Evolutionary conservation across 1,139 yeast genomes (phyloP).

Genomic region (Hyphopichia fennica): DNA sequence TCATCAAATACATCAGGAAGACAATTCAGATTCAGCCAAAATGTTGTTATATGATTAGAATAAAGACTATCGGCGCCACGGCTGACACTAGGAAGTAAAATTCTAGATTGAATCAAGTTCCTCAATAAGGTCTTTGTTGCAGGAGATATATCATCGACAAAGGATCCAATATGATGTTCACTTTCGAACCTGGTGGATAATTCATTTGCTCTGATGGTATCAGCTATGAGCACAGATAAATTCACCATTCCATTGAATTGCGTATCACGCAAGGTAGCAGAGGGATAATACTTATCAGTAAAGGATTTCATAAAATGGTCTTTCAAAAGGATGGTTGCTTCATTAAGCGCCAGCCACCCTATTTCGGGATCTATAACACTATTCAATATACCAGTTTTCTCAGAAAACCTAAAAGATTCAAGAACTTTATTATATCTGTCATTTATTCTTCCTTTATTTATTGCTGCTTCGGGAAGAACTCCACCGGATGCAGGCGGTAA

Average conservation of each 20-base stretch:
- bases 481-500: slow-evolving; percentile 14
- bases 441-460: slow-evolving; percentile 15
- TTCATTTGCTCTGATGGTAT: slow-evolving; percentile 59
- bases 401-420: slow-evolving; percentile 6
- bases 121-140: slow-evolving; percentile 36
- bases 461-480: background rate
- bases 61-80: background rate
- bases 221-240: slow-evolving; percentile 42
- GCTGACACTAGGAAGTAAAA: slow-evolving; percentile 16
- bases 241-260: slow-evolving; percentile 13
- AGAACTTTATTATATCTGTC: slow-evolving; percentile 20
- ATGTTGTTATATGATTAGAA: background rate
- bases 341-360: background rate
- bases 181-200: slow-evolving; percentile 51
- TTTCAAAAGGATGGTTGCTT: background rate
- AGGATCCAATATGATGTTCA: slow-evolving; percentile 27
- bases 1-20: slow-evolving; percentile 40
- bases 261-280: no score
- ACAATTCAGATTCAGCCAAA: slow-evolving; percentile 24
- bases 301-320: background rate
- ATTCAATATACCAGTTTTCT: background rate
- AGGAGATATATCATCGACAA: slow-evolving; percentile 34
- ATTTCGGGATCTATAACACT: background rate
- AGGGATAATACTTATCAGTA: no score
- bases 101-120: slow-evolving; percentile 34